Evolutionary conservation across 1,284 basidiomycete genomes (phyloP).

Genomic region (Leccinum subfulvum): DNA sequence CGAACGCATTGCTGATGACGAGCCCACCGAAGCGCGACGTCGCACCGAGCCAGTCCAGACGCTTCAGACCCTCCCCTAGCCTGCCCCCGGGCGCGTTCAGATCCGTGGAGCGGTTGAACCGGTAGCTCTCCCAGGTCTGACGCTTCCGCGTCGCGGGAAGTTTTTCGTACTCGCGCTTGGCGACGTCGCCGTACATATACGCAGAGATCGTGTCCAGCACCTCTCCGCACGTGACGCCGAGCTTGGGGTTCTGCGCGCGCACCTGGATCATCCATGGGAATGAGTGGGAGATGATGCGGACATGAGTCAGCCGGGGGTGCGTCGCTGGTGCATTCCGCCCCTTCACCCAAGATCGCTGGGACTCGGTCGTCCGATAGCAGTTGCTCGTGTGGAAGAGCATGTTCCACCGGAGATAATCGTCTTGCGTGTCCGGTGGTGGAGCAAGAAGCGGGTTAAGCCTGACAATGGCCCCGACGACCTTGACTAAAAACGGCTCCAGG

Average conservation of each 20-base stretch:
- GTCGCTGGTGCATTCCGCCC: constrained; percentile 74
- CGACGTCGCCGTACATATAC: constrained; percentile 50
- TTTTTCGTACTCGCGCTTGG: constrained; percentile 49
- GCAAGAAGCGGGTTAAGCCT: constrained; percentile 61
- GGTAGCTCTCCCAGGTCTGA: constrained; percentile 50
- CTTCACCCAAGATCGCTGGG: constrained; percentile 61
- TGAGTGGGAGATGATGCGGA: constrained; percentile 51
- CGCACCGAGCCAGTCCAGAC: constrained; percentile 61
- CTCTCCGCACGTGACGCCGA: constrained; percentile 73
- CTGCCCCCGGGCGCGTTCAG: constrained; percentile 64
- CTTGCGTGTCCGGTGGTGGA: constrained; percentile 46
- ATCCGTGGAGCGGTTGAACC: constrained; percentile 61
- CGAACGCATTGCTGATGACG: constrained; percentile 42
- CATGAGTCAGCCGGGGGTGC: constrained; percentile 57
- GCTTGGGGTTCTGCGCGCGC: constrained; percentile 43
- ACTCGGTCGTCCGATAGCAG: constrained; percentile 61
- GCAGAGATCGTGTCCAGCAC: constrained; percentile 57
- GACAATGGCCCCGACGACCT: constrained; percentile 46
- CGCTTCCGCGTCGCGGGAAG: constrained; percentile 37
- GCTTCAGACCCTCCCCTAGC: constrained; percentile 57
- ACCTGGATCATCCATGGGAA: constrained; percentile 63
- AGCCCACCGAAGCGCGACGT: constrained; percentile 63
- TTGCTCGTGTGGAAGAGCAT: constrained; percentile 65
- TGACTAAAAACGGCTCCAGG: constrained; percentile 57
- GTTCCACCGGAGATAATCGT: constrained; percentile 66